These are phyloP conservation scores for Fraxinus americana DNA, from an alignment of 257 asterid species.

Conservation along the genomic window DNA sequence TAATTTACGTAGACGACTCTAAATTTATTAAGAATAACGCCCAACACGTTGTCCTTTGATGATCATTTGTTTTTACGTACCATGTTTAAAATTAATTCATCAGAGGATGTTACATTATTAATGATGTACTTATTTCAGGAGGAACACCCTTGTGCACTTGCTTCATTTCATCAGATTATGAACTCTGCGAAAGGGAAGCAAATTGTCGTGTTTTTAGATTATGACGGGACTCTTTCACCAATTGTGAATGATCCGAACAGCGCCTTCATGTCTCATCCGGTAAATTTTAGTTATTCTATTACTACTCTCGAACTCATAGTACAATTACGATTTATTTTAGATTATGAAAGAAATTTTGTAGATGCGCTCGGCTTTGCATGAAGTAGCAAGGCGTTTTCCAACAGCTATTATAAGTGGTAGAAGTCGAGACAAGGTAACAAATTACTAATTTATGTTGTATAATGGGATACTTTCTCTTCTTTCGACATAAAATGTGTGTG, in stretches of 20 bases:
- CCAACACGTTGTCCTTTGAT: no score
- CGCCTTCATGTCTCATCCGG: conserved; percentile 87
- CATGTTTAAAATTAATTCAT: no score
- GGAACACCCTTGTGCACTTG: conserved; percentile 66
- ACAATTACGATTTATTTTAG: neutral
- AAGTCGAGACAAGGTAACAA: conserved; percentile 71
- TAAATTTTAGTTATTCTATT: conserved; percentile 15
- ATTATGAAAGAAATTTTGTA: conserved; percentile 21
- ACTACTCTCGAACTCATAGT: neutral
- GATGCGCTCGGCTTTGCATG: conserved; percentile 76
- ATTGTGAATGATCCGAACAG: conserved; percentile 73
- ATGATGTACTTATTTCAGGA: conserved; percentile 30
- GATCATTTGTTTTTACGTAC: no score
- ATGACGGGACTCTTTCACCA: conserved; percentile 85
- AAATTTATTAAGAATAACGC: neutral
- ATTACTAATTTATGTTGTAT: neutral
- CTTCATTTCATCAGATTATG: conserved; percentile 43
- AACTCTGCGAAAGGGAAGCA: conserved; percentile 37
- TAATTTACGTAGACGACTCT: neutral
- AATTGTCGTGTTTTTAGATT: conserved; percentile 74
- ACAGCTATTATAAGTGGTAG: conserved; percentile 89
- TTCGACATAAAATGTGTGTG: neutral
- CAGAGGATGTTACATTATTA: no score
- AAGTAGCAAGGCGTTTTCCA: conserved; percentile 68
- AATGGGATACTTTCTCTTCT: neutral